Evolutionary conservation across 1,284 basidiomycete genomes (phyloP).

Genomic region (Apiotrichum gracile): DNA sequence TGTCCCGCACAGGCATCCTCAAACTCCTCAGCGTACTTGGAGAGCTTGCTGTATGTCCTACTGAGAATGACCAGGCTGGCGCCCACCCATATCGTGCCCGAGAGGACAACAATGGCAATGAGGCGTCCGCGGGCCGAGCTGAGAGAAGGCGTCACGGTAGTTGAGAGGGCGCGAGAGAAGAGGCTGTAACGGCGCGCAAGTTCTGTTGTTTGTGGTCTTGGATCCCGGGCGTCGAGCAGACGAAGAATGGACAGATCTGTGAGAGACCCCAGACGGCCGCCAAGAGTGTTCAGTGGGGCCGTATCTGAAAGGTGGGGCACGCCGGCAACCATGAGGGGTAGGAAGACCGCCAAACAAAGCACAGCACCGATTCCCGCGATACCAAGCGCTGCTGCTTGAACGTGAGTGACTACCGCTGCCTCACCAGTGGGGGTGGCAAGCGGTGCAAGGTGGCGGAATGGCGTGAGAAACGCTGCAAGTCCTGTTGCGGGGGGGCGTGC

Average conservation of each 20-base stretch:
- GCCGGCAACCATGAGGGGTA: constrained; percentile 64
- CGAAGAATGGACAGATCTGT: constrained; percentile 69
- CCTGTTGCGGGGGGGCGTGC: constrained; percentile 59
- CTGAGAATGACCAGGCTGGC: constrained; percentile 64
- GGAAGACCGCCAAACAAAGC: constrained; percentile 58
- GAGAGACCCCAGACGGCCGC: constrained; percentile 60
- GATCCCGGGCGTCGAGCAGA: constrained; percentile 60
- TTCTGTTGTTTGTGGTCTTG: constrained; percentile 40
- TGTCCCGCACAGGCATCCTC: constrained; percentile 58
- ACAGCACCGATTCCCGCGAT: constrained; percentile 62
- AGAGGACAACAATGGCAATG: constrained; percentile 60
- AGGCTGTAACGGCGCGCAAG: not conserved
- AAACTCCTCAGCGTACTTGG: constrained; percentile 58
- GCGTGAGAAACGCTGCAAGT: constrained; percentile 62
- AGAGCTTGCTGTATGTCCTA: constrained; percentile 57
- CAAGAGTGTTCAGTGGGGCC: constrained; percentile 50
- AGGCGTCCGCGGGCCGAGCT: constrained; percentile 53
- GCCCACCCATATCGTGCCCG: constrained; percentile 57
- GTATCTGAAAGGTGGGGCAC: constrained; percentile 62
- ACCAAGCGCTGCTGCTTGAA: constrained; percentile 59
- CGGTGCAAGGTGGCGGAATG: constrained; percentile 60
- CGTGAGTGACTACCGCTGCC: constrained; percentile 62
- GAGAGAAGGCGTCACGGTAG: constrained; percentile 25
- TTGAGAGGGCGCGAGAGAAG: not conserved
- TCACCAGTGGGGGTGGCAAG: constrained; percentile 60